phyloP scores from a whole-genome alignment of 345 rosid genomes.

The Aquilaria yunnanensis region DNA sequence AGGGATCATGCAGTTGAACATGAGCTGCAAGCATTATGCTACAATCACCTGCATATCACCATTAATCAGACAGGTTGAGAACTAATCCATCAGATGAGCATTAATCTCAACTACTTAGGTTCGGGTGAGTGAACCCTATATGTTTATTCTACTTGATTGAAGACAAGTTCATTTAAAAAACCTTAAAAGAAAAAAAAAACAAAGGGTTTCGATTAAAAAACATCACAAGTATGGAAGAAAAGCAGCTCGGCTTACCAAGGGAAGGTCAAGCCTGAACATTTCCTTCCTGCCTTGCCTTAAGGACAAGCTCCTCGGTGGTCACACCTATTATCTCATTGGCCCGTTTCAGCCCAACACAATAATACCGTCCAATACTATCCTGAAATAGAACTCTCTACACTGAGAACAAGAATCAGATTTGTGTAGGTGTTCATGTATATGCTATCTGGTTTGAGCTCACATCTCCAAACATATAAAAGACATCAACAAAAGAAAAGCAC shows the following conservation, averaged over 20 bases:
- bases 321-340: constrained; percentile 86
- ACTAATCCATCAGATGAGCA: neutral
- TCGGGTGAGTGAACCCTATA: too few species aligned
- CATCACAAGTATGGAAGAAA: neutral
- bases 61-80: neutral
- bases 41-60: constrained; percentile 3
- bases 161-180: too few species aligned
- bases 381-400: constrained; percentile 14
- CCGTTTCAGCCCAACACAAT: constrained; percentile 68
- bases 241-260: constrained; percentile 16
- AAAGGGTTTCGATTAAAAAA: too few species aligned
- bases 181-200: neutral
- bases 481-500: neutral
- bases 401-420: neutral
- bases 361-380: constrained; percentile 80
- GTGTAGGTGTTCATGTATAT: too few species aligned
- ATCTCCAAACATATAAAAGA: too few species aligned
- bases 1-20: neutral
- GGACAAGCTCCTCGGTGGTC: constrained; percentile 88
- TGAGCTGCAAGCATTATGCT: neutral
- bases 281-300: constrained; percentile 69
- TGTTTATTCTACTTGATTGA: too few species aligned
- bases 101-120: too few species aligned
- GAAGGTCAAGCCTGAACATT: constrained; percentile 26
- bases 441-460: too few species aligned